Percentiles rank a stretch among this genome's conserved stretches.
These are phyloP conservation scores for Exophiala calicioides DNA, from an alignment of 2,329 filamentous ascomycete species.

Conservation along the genomic window DNA sequence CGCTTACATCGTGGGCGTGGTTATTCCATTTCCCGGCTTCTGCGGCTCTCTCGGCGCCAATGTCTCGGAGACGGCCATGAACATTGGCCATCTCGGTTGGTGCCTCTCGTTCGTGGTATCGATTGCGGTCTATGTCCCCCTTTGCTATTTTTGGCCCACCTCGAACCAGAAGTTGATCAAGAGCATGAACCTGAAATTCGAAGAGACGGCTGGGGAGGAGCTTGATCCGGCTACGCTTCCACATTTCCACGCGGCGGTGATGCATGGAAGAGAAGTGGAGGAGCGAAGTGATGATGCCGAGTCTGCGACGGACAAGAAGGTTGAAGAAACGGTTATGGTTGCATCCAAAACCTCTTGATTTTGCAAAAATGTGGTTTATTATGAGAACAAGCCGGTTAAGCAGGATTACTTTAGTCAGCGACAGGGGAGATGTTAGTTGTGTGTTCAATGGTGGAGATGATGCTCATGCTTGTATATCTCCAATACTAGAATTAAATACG, in stretches of 20 bases:
- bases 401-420: too few relatives aligned
- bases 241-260: background rate
- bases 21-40: conserved; percentile 11
- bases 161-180: conserved; percentile 10
- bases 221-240: conserved; percentile 2
- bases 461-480: too few relatives aligned
- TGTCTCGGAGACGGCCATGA: conserved; percentile 5
- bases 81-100: conserved; percentile 6
- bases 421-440: too few relatives aligned
- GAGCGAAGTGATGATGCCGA: background rate
- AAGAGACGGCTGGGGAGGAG: conserved; percentile 3
- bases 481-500: too few relatives aligned
- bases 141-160: conserved; percentile 8
- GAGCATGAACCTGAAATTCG: background rate
- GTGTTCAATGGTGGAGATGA: too few relatives aligned
- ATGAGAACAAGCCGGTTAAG: too few relatives aligned
- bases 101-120: conserved; percentile 6
- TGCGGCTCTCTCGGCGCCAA: conserved; percentile 6
- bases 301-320: conserved; percentile 5
- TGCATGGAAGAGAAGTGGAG: conserved; percentile 2
- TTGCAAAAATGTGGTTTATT: background rate
- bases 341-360: background rate
- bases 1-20: conserved; percentile 7
- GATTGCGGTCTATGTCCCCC: conserved; percentile 2
- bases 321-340: background rate